Percentiles rank a stretch among this genome's conserved stretches.
Conservation (phyloP, 2,329 filamentous ascomycete species). For the Sporothrix brunneoviolacea region DNA sequence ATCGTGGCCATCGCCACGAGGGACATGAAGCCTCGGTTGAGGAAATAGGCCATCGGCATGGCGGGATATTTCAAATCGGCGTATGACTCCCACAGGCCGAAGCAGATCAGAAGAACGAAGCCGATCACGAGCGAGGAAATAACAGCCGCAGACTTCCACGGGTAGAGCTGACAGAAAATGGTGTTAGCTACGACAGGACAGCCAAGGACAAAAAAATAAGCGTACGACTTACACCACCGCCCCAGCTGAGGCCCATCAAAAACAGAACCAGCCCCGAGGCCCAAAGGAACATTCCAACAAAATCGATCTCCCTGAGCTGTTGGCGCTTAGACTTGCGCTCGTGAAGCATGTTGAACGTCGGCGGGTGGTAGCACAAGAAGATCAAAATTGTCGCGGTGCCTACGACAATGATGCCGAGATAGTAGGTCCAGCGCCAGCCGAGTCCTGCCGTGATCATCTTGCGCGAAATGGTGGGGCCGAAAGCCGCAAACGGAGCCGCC, state of each 20-base stretch:
- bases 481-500: conserved; percentile 29
- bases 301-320: conserved; percentile 33
- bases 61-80: conserved; percentile 23
- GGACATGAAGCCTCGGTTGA: not conserved
- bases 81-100: conserved; percentile 32
- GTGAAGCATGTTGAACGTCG: conserved; percentile 33
- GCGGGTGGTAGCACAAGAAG: conserved; percentile 35
- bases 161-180: conserved; percentile 23
- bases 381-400: conserved; percentile 28
- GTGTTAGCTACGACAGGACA: too few species aligned
- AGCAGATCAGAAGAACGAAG: conserved; percentile 25
- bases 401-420: conserved; percentile 33
- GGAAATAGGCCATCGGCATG: conserved; percentile 8
- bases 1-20: not conserved
- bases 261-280: conserved; percentile 38
- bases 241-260: conserved; percentile 40
- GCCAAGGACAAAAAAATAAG: not conserved
- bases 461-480: conserved; percentile 31
- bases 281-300: conserved; percentile 39
- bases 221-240: conserved; percentile 24
- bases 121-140: conserved; percentile 33
- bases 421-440: conserved; percentile 35
- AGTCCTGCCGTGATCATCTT: conserved; percentile 29
- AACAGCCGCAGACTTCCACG: conserved; percentile 34
- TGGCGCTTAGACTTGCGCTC: conserved; percentile 31